Evolutionary conservation across 2,329 filamentous ascomycete species (phyloP).

Genomic region (Dactylellina parvicollis): DNA sequence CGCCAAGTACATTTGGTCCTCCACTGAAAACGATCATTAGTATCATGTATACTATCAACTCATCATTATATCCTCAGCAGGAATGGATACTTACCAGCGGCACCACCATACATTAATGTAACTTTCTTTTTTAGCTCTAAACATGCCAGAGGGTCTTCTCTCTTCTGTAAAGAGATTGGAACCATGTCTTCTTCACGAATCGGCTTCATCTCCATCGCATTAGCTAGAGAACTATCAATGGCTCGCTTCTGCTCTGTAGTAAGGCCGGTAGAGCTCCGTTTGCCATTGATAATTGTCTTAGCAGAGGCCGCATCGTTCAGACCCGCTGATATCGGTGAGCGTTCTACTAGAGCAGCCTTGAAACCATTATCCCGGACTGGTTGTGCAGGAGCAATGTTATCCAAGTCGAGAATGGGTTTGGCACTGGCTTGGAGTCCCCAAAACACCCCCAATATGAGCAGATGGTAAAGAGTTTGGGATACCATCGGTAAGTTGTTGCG

Average conservation of each 20-base stretch:
- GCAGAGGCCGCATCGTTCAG: background rate
- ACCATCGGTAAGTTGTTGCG: slow-evolving; percentile 5
- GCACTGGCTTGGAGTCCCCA: slow-evolving; percentile 14
- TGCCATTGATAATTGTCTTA: background rate
- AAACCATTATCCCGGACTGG: background rate
- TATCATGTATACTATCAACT: background rate
- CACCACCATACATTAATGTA: slow-evolving; percentile 58
- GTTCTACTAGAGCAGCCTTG: background rate
- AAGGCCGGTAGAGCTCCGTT: background rate
- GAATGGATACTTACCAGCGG: slow-evolving; percentile 53
- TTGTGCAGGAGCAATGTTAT: background rate
- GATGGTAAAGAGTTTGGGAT: background rate
- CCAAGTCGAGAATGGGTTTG: slow-evolving; percentile 1
- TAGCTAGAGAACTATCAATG: slow-evolving; percentile 20
- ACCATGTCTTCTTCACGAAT: slow-evolving; percentile 39
- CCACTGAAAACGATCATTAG: slow-evolving; percentile 17
- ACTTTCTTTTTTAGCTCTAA: slow-evolving; percentile 55
- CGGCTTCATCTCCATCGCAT: slow-evolving; percentile 31
- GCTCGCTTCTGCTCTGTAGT: slow-evolving; percentile 1
- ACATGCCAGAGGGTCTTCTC: slow-evolving; percentile 52
- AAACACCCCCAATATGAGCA: slow-evolving; percentile 1
- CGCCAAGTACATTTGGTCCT: slow-evolving; percentile 58
- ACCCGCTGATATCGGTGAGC: background rate
- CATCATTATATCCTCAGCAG: background rate
- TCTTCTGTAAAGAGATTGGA: slow-evolving; percentile 21